phyloP scores from a whole-genome alignment of 768 basidiomycete species.

The Ramaria sp. region DNA sequence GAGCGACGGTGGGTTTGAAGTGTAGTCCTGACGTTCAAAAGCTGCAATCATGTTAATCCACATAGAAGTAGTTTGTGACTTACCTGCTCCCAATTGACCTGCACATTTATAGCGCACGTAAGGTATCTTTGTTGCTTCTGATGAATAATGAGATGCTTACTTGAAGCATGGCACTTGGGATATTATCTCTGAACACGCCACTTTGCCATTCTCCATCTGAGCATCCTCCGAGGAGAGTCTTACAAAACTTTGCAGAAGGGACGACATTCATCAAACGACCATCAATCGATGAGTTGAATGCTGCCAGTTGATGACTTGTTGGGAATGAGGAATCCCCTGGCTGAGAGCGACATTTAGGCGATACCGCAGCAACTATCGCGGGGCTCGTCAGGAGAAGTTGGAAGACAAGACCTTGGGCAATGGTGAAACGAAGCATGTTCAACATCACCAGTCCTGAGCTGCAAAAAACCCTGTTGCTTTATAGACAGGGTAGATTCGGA shows the following conservation, averaged over 20 bases:
- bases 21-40: neutral
- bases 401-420: too few relatives aligned
- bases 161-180: conserved; percentile 4
- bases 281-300: neutral
- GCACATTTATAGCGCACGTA: neutral
- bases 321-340: neutral
- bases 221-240: neutral
- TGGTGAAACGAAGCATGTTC: too few relatives aligned
- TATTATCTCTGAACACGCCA: neutral
- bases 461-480: too few relatives aligned
- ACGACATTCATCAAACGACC: neutral
- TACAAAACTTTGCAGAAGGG: neutral
- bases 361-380: neutral
- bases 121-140: neutral
- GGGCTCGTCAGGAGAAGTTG: too few relatives aligned
- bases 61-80: neutral
- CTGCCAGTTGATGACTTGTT: neutral
- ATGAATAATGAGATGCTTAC: neutral
- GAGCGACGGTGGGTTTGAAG: neutral
- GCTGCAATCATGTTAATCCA: neutral
- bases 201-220: conserved; percentile 1
- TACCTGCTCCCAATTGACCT: neutral
- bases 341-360: neutral
- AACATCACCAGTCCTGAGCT: too few relatives aligned
- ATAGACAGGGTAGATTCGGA: too few relatives aligned